These are phyloP conservation scores for Capsella bursapastoris DNA, from an alignment of 345 rosid species.

Conservation along the genomic window DNA sequence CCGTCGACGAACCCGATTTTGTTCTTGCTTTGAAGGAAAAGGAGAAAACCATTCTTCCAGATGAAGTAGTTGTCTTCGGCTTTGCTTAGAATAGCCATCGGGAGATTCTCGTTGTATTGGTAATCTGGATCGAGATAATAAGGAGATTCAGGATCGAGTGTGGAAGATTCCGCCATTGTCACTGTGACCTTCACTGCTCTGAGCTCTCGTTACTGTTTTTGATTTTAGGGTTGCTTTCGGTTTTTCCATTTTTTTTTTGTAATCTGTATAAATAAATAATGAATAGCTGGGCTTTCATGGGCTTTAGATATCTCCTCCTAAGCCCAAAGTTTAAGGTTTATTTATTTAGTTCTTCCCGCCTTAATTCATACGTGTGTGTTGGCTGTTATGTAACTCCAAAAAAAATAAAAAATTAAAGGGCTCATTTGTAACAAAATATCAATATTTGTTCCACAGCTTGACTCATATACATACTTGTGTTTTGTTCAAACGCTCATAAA, in stretches of 20 bases:
- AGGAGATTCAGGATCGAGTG: too few species aligned
- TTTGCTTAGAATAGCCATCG: not conserved
- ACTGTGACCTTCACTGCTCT: not conserved
- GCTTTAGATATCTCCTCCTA: not conserved
- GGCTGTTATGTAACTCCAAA: too few species aligned
- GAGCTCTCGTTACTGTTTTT: not conserved
- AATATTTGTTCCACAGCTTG: not conserved
- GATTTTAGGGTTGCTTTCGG: not conserved
- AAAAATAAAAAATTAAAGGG: too few species aligned
- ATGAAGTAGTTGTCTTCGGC: slow-evolving; percentile 21
- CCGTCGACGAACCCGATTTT: too few species aligned
- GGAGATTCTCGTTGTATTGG: not conserved
- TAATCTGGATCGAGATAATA: slow-evolving; percentile 1
- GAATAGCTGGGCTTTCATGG: not conserved
- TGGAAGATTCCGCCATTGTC: slow-evolving; percentile 16
- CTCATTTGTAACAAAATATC: too few species aligned
- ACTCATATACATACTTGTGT: not conserved
- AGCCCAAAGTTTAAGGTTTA: not conserved
- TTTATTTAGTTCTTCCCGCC: not conserved
- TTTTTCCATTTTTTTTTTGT: not conserved
- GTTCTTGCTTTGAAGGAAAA: not conserved
- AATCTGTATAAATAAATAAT: not conserved
- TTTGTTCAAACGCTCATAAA: too few species aligned
- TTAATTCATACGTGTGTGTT: not conserved
- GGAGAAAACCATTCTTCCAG: not conserved